Percentiles rank a stretch among this genome's conserved stretches.
Evolutionary conservation across 2,329 filamentous ascomycete species (phyloP).

Genomic region (Fusarium sp.): DNA sequence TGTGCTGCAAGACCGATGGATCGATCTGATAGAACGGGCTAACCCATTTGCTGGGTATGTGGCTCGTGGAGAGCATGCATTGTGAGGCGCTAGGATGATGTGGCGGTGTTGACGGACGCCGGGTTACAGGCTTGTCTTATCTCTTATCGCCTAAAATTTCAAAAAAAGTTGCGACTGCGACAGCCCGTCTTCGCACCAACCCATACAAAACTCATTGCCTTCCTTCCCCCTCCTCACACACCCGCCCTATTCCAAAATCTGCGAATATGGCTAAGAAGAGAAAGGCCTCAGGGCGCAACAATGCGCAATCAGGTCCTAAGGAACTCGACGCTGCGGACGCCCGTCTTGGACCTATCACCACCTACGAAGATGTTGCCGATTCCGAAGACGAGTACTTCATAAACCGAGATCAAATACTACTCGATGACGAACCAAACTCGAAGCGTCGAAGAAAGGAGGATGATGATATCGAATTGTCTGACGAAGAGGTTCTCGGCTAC

Average conservation of each 20-base stretch:
- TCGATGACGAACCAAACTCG: constrained; percentile 82
- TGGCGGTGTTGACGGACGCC: background rate
- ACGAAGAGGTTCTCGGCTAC: constrained; percentile 70
- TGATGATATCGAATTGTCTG: constrained; percentile 73
- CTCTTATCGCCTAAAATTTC: constrained; percentile 40
- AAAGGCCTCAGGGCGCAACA: constrained; percentile 70
- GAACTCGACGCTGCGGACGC: constrained; percentile 69
- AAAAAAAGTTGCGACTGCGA: constrained; percentile 40
- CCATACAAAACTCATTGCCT: background rate
- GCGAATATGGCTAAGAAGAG: constrained; percentile 73
- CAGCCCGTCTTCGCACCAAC: constrained; percentile 5
- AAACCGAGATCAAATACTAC: constrained; percentile 84
- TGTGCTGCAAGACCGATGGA: constrained; percentile 1
- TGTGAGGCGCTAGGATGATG: no score
- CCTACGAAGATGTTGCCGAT: constrained; percentile 88
- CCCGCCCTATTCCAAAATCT: background rate
- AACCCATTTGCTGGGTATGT: background rate
- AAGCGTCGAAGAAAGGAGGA: constrained; percentile 83
- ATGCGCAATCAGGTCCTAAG: constrained; percentile 63
- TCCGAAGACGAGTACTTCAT: constrained; percentile 95
- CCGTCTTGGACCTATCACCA: constrained; percentile 70
- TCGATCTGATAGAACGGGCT: background rate
- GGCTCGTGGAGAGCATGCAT: background rate
- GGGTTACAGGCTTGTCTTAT: constrained; percentile 13
- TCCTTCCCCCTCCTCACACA: background rate